phyloP scores from a whole-genome alignment of 495 filamentous ascomycete genomes.

The Penicillium herquei region DNA sequence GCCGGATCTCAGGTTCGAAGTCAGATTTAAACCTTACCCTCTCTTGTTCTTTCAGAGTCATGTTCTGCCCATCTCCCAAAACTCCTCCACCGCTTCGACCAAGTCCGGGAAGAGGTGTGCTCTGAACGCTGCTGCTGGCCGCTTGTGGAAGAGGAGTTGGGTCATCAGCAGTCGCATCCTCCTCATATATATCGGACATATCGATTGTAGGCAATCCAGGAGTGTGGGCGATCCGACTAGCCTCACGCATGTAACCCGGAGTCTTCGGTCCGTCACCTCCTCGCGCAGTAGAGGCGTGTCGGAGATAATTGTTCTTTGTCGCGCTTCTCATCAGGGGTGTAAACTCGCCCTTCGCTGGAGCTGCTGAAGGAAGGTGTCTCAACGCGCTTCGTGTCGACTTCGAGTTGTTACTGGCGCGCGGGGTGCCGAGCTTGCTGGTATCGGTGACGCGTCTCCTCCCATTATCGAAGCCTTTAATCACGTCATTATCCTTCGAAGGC shows the following conservation, averaged over 20 bases:
- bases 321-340: constrained; percentile 92
- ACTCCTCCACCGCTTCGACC: constrained; percentile 59
- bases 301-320: constrained; percentile 71
- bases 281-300: constrained; percentile 50
- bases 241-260: constrained; percentile 62
- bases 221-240: constrained; percentile 60
- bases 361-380: constrained; percentile 59
- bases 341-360: constrained; percentile 72
- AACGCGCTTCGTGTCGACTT: constrained; percentile 52
- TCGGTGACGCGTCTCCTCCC: constrained; percentile 50
- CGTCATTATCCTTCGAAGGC: constrained; percentile 73
- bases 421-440: constrained; percentile 63
- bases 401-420: constrained; percentile 56
- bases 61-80: constrained; percentile 72
- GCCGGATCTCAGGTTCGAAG: too few relatives aligned
- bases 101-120: constrained; percentile 72
- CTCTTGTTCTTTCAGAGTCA: constrained; percentile 88
- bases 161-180: constrained; percentile 56
- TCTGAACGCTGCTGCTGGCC: constrained; percentile 72
- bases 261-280: constrained; percentile 61
- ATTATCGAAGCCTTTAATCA: constrained; percentile 65
- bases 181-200: constrained; percentile 67
- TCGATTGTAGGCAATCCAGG: constrained; percentile 59
- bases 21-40: constrained; percentile 54
- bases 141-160: constrained; percentile 67